Evolutionary conservation across 768 basidiomycete genomes (phyloP), one percentile per base, ranked within the genome.

Genomic region (Suillus variegatus): DNA sequence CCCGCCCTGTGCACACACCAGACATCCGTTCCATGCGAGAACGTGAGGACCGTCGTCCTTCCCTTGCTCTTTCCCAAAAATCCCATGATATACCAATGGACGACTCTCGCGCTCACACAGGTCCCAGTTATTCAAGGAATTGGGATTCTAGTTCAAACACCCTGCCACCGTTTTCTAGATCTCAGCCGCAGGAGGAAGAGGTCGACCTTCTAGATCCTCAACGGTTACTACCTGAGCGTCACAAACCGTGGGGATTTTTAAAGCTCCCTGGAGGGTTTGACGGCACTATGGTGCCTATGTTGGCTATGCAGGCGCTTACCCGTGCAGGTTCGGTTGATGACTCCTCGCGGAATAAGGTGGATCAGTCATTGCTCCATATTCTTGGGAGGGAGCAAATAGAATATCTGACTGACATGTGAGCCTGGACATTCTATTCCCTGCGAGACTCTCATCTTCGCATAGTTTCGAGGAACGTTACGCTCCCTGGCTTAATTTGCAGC

Each of bases 251-350:
- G 83, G 77, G 78, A 36, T 71, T 82, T 62, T 70, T 80, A 64
- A 74, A 75, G 35, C 69, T 75, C 25, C 73, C 78, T n/a, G 79
- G 76, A 5, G 75, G 78, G 6, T 74, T 79, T 25, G 81, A 84
- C 57, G 82, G 83, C 75, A 81, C 72, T 1, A 80, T 78, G 60
- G 78, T 81, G 5, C 83, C 83, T 16, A 81, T 85, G 72, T 72
- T 82, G 25, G 82, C 82, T 12, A 77, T 84, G 69, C 81, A 80
- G 66, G 80, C 78, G 40, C 71, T 84, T 41, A 77, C 77, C 9
- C 75, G 75, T 49, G 65, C 60, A 64, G 76, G 71, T 35, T 63
- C 70, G n/a, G 70, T 63, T 46, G 64, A 63, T 12, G 75, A 76
- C 7, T 65, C 75, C 14, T 67, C 67, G 25, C 68, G 68, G 38